Conservation (phyloP, 169 alveolate species). For the Eimeria sp. region DNA sequence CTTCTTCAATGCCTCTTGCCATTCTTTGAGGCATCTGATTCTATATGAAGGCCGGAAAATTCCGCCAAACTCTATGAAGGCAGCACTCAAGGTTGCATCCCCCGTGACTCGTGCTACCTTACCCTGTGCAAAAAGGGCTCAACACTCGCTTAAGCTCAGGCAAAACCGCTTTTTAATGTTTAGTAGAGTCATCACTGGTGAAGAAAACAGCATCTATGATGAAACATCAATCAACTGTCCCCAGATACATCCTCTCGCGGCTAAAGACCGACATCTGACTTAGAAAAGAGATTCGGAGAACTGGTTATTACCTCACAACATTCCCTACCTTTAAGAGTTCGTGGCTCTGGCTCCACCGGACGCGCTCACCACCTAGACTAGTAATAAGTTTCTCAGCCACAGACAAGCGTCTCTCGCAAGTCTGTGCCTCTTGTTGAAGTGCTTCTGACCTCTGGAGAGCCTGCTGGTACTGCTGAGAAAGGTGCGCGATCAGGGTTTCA, state of each 20-base stretch:
- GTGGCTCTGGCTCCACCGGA: slow-evolving; percentile 97
- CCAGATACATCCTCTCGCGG: background rate
- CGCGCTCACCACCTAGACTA: slow-evolving; percentile 96
- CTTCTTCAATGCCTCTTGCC: slow-evolving; percentile 88
- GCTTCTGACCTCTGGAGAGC: slow-evolving; percentile 93
- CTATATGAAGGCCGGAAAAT: slow-evolving; percentile 94
- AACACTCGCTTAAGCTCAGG: background rate
- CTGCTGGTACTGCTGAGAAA: slow-evolving; percentile 91
- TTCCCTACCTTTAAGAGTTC: slow-evolving; percentile 90
- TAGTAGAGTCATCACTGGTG: too few relatives aligned
- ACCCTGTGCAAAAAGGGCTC: background rate
- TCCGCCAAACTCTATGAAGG: slow-evolving; percentile 94
- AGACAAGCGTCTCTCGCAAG: slow-evolving; percentile 88
- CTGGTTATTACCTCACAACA: background rate
- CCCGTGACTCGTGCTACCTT: slow-evolving; percentile 88
- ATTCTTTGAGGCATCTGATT: slow-evolving; percentile 87
- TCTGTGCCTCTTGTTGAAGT: slow-evolving; percentile 90
- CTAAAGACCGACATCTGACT: background rate
- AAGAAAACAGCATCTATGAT: background rate
- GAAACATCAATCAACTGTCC: background rate
- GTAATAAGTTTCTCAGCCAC: slow-evolving; percentile 97
- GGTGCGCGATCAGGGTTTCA: slow-evolving; percentile 91
- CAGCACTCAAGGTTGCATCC: slow-evolving; percentile 93
- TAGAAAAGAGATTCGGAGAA: background rate
- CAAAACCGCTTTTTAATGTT: background rate